Evolutionary conservation across 2,329 filamentous ascomycete genomes (phyloP).

Genomic region (Calonectria crousiana): DNA sequence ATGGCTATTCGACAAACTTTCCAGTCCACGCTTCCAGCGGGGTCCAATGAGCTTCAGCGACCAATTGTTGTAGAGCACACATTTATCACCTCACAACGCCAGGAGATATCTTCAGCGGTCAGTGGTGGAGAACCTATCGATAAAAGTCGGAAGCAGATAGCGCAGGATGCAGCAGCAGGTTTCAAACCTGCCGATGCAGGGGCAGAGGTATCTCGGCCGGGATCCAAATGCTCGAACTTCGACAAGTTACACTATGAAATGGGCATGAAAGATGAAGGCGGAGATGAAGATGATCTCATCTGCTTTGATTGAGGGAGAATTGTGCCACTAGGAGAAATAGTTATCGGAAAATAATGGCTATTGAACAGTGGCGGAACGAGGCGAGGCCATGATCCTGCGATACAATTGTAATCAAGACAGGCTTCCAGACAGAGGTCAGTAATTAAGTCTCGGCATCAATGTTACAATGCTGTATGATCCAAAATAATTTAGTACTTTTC

Average conservation of each 20-base stretch:
- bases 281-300: not conserved
- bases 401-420: not conserved
- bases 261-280: not conserved
- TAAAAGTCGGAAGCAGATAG: not conserved
- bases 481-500: not conserved
- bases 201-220: not conserved
- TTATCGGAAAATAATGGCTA: not conserved
- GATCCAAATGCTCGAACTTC: not conserved
- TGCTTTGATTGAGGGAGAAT: not conserved
- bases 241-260: not conserved
- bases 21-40: not conserved
- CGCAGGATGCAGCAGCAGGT: not conserved
- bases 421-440: not conserved
- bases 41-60: not conserved
- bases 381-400: not conserved
- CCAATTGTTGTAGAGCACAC: constrained; percentile 2
- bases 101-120: not conserved
- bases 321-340: not conserved
- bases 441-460: not conserved
- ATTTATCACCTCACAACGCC: not conserved
- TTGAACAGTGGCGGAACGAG: not conserved
- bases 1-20: constrained; percentile 1
- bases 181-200: not conserved
- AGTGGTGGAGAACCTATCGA: not conserved
- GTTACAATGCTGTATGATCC: not conserved